Base-by-base conservation (phyloP, 2,329 filamentous ascomycete genomes). In the Huntiella moniliformis region DNA sequence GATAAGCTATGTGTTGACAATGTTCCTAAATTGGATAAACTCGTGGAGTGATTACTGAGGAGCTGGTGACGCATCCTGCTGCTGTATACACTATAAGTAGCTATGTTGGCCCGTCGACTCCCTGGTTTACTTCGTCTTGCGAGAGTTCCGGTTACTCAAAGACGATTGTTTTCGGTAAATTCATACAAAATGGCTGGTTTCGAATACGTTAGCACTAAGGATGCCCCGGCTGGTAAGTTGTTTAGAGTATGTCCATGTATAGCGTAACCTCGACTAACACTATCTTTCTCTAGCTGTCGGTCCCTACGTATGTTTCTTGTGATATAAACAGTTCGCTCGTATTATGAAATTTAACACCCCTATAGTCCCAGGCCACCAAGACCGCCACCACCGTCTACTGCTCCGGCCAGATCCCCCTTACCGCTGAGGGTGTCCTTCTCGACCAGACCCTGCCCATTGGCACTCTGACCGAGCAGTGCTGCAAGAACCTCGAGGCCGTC, bases 401-500 rank as follows among this genome's bases (percentile, higher is more conserved):
- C 65, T 79, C 75, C 10, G 75, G 75, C 47, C 74, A 83, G 63
- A 87, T 93, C 58, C 85, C 84, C 50, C 64, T 70, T 52, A 73
- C 71, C 51, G 62, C 68, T 48, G 61, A 68, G 46, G 74, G 73
- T 52, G 67, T 66, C 56, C 62, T 77, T 44, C 55, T 76, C 40
- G 63, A 71, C 57, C 74, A 73, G 52, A 39, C 17, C n/a, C 40
- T 42, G 8, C 67, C 66, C 55, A 78, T 80, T 53, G 67, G 67
- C 57, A 66, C 86, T 54, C 74, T 76, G 65, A 78, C 74, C 22
- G 63, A 64, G 44, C 66, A 69, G 53, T 75, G 71, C 63, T 69
- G 84, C 61, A 67, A 81, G 63, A 93, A 92, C 64, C 73, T 95
- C 57, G 72, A 79, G 61, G 82, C 82, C 38, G 84, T 96, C 48